Conservation (phyloP, 2,329 filamentous ascomycete species). For the Paraphaeosphaeria minitans region DNA sequence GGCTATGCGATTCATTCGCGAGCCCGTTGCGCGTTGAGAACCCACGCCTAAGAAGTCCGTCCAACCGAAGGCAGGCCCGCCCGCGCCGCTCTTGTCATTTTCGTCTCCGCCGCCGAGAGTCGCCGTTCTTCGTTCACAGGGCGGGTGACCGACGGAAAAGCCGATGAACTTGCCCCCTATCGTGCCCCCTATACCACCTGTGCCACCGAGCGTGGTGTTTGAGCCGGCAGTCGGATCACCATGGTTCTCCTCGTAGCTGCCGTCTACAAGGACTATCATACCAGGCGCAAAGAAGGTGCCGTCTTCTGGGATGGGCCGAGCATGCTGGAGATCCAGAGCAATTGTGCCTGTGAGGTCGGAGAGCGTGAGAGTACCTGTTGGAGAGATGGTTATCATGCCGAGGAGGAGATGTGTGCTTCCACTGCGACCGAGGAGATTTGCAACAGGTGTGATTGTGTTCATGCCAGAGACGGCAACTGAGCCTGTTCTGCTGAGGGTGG, state of each 20-base stretch:
- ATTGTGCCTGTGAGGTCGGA: constrained; percentile 90
- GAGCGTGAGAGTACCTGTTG: constrained; percentile 80
- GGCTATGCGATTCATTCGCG: constrained; percentile 82
- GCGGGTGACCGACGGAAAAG: constrained; percentile 89
- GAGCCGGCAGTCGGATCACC: constrained; percentile 67
- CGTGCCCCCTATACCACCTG: constrained; percentile 82
- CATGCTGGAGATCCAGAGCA: constrained; percentile 78
- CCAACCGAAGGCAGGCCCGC: constrained; percentile 75
- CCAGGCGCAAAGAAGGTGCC: constrained; percentile 92
- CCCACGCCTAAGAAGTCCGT: constrained; percentile 93
- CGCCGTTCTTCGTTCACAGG: constrained; percentile 80
- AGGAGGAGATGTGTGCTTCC: constrained; percentile 85
- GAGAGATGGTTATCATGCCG: constrained; percentile 78
- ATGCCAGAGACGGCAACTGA: constrained; percentile 59
- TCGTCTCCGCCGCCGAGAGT: constrained; percentile 73
- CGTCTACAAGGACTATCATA: constrained; percentile 94
- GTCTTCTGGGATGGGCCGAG: constrained; percentile 79
- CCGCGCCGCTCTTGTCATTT: constrained; percentile 44
- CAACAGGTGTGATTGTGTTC: constrained; percentile 88
- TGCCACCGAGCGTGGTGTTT: constrained; percentile 66
- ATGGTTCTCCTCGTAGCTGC: constrained; percentile 94
- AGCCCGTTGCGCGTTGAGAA: constrained; percentile 81
- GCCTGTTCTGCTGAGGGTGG: constrained; percentile 62
- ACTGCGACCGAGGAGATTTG: constrained; percentile 75
- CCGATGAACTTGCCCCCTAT: constrained; percentile 92